Evolutionary conservation across 257 asterid species (phyloP).

Genomic region (Solanum peruvianum): DNA sequence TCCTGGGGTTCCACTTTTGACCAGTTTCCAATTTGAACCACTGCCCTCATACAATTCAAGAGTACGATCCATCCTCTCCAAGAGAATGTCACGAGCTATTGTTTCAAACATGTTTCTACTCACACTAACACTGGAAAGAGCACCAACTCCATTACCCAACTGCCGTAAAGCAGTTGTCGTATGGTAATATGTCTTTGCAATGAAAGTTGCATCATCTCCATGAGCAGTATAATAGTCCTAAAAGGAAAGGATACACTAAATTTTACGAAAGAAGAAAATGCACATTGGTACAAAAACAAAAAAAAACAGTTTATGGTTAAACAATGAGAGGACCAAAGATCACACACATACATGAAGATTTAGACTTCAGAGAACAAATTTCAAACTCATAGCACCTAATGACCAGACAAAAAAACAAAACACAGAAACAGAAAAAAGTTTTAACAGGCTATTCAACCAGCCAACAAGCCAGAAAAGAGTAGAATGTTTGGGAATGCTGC

Average conservation of each 20-base stretch:
- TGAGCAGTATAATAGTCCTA: slow-evolving; percentile 90
- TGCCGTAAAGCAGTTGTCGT: slow-evolving; percentile 93
- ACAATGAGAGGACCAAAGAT: neutral
- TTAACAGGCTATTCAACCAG: neutral
- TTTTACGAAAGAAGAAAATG: neutral
- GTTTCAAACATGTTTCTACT: slow-evolving; percentile 88
- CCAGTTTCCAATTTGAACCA: slow-evolving; percentile 78
- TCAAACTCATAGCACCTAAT: neutral
- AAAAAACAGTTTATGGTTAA: neutral
- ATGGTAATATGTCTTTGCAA: slow-evolving; percentile 83
- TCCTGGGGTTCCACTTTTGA: slow-evolving; percentile 86
- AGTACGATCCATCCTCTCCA: slow-evolving; percentile 90
- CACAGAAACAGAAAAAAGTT: neutral
- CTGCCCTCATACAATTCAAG: slow-evolving; percentile 80
- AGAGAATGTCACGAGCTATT: slow-evolving; percentile 66
- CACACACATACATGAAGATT: neutral
- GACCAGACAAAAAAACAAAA: neutral
- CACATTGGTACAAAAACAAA: neutral
- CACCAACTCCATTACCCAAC: slow-evolving; percentile 70
- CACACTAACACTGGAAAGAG: slow-evolving; percentile 77
- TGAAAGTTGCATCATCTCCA: slow-evolving; percentile 80
- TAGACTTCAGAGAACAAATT: neutral
- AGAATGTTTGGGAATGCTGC: neutral
- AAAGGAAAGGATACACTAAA: neutral
- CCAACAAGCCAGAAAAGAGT: neutral